Conservation (phyloP, 2,329 filamentous ascomycete species). For the Aciculosporium take region DNA sequence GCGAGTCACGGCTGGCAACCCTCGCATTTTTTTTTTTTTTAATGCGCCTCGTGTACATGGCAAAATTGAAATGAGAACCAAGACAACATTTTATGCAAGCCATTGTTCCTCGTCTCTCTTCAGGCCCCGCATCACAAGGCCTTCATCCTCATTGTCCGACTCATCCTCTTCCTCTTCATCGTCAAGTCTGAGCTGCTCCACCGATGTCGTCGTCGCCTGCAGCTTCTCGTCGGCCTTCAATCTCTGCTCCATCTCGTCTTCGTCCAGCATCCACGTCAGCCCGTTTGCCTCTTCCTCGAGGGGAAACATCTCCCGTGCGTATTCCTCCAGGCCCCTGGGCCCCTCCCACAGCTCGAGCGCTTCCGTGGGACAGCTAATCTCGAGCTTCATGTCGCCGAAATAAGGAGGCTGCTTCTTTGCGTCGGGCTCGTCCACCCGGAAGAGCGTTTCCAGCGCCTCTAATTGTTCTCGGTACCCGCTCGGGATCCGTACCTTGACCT, state of each 20-base stretch:
- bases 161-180: constrained; percentile 30
- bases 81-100: constrained; percentile 30
- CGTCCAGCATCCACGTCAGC: constrained; percentile 73
- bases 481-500: constrained; percentile 75
- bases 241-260: constrained; percentile 25
- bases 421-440: constrained; percentile 36
- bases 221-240: constrained; percentile 21
- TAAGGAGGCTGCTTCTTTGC: constrained; percentile 46
- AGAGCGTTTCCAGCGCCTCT: constrained; percentile 49
- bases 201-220: constrained; percentile 20
- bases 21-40: too few species aligned
- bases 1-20: too few species aligned
- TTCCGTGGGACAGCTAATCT: constrained; percentile 53
- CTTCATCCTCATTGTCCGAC: constrained; percentile 40
- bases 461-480: constrained; percentile 81
- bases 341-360: constrained; percentile 83
- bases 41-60: too few species aligned
- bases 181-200: constrained; percentile 26
- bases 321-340: constrained; percentile 80
- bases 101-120: constrained; percentile 46
- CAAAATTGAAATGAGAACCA: background rate
- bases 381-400: constrained; percentile 43
- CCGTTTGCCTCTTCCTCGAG: constrained; percentile 92
- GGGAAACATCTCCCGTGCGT: constrained; percentile 84
- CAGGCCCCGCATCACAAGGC: constrained; percentile 40